A percentile compares a stretch with the other conserved stretches of the same genome.
Conservation (phyloP, 305 asterid species). For the Plantago coronopus region DNA sequence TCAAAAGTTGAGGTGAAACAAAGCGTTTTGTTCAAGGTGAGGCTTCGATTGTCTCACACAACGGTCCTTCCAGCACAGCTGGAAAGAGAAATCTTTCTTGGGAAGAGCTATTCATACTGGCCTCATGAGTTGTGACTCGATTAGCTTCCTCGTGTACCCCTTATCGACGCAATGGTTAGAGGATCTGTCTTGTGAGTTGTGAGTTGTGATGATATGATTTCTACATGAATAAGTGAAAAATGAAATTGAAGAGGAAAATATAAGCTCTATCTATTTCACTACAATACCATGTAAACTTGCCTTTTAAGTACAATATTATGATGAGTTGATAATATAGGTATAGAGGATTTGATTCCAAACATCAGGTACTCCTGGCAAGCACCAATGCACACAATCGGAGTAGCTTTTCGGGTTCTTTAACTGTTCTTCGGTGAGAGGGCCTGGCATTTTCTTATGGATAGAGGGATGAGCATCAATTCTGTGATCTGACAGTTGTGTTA, state of each 20-base stretch:
- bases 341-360: conserved; percentile 46
- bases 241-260: background rate
- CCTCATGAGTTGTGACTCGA: background rate
- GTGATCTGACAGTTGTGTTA: conserved; percentile 45
- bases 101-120: too few relatives aligned
- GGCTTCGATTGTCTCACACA: too few relatives aligned
- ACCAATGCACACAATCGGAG: conserved; percentile 51
- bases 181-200: too few relatives aligned
- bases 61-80: too few relatives aligned
- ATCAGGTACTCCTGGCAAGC: conserved; percentile 57
- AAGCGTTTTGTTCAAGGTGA: too few relatives aligned
- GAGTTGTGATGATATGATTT: background rate
- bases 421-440: conserved; percentile 30
- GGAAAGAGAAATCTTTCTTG: too few relatives aligned
- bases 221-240: background rate
- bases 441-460: conserved; percentile 24
- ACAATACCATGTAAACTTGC: background rate
- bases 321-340: conserved; percentile 20
- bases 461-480: conserved; percentile 61
- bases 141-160: too few relatives aligned
- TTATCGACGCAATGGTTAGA: too few relatives aligned
- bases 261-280: background rate
- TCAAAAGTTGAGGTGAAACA: too few relatives aligned
- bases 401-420: conserved; percentile 30
- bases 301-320: background rate